Conservation (phyloP, 202 grass and related monocot species). For the Eragrostis tef region DNA sequence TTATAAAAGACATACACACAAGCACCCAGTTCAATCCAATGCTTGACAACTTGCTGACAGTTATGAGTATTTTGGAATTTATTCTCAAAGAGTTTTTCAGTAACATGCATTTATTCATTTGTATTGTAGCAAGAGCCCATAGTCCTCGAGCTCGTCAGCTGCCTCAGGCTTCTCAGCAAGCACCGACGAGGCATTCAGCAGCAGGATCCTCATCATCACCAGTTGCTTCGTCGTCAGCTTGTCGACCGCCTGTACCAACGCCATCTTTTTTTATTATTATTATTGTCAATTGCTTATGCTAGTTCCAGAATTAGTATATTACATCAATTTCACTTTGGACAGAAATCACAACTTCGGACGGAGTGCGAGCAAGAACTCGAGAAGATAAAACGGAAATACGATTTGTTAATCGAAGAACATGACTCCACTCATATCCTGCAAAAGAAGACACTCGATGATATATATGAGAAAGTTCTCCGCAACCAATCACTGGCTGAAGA, state of each 20-base stretch:
- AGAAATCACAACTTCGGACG: slow-evolving; percentile 62
- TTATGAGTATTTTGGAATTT: too few species aligned
- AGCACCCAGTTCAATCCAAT: background rate
- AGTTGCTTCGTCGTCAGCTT: slow-evolving; percentile 15
- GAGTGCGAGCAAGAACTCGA: slow-evolving; percentile 74
- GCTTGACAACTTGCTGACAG: background rate
- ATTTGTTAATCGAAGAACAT: slow-evolving; percentile 65
- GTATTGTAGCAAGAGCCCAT: slow-evolving; percentile 43
- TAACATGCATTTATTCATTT: slow-evolving; percentile 40
- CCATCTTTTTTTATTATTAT: slow-evolving; percentile 8
- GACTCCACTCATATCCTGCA: slow-evolving; percentile 64
- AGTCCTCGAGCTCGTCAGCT: slow-evolving; percentile 37
- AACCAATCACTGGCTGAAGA: slow-evolving; percentile 92
- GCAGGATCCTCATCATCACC: background rate
- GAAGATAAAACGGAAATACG: slow-evolving; percentile 71
- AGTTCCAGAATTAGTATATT: slow-evolving; percentile 30
- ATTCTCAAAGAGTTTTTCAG: background rate
- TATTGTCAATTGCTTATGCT: slow-evolving; percentile 23
- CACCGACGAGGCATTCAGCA: slow-evolving; percentile 31
- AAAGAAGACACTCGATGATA: slow-evolving; percentile 56
- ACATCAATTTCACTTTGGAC: slow-evolving; percentile 40
- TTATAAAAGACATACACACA: slow-evolving; percentile 3
- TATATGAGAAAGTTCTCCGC: slow-evolving; percentile 70
- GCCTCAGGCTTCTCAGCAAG: too few species aligned
- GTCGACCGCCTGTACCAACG: slow-evolving; percentile 31